Conservation (phyloP, 176 grass and related monocot genomes). For the Triticum dicoccoides region DNA sequence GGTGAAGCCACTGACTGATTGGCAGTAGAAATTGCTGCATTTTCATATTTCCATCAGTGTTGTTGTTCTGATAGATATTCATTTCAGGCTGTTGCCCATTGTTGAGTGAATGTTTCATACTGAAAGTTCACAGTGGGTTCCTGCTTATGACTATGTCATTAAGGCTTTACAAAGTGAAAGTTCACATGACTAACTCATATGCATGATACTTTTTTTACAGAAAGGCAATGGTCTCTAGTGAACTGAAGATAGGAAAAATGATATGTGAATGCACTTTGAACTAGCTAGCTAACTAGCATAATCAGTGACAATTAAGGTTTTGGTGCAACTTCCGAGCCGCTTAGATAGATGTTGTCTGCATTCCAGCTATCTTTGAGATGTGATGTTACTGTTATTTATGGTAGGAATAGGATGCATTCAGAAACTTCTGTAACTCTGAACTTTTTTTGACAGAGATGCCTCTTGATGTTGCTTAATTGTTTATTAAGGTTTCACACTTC, state of each 20-base stretch:
- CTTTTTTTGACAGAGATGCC: background rate
- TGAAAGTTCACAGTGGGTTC: background rate
- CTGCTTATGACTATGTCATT: background rate
- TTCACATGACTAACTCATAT: background rate
- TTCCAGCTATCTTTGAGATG: background rate
- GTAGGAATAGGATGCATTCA: slow-evolving; percentile 2
- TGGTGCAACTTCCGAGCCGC: background rate
- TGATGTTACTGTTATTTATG: slow-evolving; percentile 1
- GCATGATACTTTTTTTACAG: background rate
- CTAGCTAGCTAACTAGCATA: background rate
- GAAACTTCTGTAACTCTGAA: background rate
- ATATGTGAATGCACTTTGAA: background rate
- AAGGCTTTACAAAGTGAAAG: background rate
- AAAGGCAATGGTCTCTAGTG: background rate
- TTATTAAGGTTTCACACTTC: background rate
- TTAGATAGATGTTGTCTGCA: background rate
- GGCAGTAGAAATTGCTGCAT: background rate
- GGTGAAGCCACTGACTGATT: background rate
- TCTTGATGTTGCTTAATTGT: background rate
- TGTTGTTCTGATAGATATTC: background rate
- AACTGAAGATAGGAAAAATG: background rate
- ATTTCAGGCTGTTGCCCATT: background rate
- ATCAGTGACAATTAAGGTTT: background rate
- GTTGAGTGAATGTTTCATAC: background rate
- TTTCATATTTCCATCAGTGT: background rate